phyloP scores from a whole-genome alignment of 768 basidiomycete species.

The Pholiota molesta region DNA sequence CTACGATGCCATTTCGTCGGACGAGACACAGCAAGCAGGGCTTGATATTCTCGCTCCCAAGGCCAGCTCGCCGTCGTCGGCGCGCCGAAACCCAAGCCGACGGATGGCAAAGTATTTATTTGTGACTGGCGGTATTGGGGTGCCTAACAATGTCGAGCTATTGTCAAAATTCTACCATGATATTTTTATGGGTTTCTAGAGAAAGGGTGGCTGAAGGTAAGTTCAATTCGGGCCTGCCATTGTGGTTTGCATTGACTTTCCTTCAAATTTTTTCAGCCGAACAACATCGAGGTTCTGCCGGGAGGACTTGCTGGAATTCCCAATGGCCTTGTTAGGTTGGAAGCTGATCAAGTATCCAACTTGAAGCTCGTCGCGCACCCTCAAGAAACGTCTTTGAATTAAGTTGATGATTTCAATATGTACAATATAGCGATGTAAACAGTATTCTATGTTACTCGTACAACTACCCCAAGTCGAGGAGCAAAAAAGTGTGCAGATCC shows the following conservation, averaged over 20 bases:
- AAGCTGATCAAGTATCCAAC: conserved; percentile 14
- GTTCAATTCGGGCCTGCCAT: background rate
- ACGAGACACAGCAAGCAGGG: conserved; percentile 2
- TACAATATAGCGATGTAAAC: no score
- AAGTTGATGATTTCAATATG: background rate
- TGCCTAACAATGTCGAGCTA: background rate
- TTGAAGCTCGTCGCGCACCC: conserved; percentile 19
- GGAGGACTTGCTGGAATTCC: conserved; percentile 11
- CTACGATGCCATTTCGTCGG: conserved; percentile 5
- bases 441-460: no score
- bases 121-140: background rate
- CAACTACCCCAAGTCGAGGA: no score
- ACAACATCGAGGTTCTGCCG: conserved; percentile 7
- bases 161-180: conserved; percentile 7
- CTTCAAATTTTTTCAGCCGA: background rate
- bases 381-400: conserved; percentile 6
- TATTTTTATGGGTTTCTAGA: conserved; percentile 3
- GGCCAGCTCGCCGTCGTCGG: conserved; percentile 1
- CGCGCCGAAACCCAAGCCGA: background rate
- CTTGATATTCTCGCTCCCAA: conserved; percentile 1
- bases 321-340: conserved; percentile 13
- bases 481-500: no score
- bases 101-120: background rate
- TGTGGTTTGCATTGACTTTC: background rate
- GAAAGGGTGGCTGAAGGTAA: conserved; percentile 4